A percentile compares a stretch with the other conserved stretches of the same genome.
Conservation (phyloP, 2,329 filamentous ascomycete species). For the Cladosporium sp. region DNA sequence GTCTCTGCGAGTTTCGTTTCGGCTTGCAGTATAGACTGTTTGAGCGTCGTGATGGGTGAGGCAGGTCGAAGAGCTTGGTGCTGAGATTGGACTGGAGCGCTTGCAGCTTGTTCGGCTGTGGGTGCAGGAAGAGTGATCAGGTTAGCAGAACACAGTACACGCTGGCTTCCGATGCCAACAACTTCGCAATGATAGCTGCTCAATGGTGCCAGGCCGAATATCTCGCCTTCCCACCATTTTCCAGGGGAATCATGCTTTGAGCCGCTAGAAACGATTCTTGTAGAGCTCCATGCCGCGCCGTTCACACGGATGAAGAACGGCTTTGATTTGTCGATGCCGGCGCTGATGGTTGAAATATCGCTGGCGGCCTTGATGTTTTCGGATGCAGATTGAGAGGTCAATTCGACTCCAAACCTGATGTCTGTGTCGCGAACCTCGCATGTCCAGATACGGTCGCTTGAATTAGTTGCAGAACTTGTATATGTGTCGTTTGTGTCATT, state of each 20-base stretch:
- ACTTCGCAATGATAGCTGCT: conserved; percentile 78
- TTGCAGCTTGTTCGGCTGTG: conserved; percentile 53
- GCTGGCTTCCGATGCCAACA: conserved; percentile 61
- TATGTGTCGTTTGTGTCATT: conserved; percentile 60
- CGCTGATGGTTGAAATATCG: conserved; percentile 34
- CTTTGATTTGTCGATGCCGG: conserved; percentile 62
- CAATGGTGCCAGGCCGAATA: conserved; percentile 63
- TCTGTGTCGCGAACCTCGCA: conserved; percentile 74
- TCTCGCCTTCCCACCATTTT: conserved; percentile 64
- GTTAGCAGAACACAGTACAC: conserved; percentile 67
- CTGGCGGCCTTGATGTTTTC: conserved; percentile 21
- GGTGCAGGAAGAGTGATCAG: conserved; percentile 62
- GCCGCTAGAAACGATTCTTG: conserved; percentile 55
- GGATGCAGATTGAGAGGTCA: conserved; percentile 23
- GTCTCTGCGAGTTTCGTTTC: conserved; percentile 68
- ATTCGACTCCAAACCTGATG: conserved; percentile 58
- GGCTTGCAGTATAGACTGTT: conserved; percentile 68
- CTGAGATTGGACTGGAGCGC: conserved; percentile 50
- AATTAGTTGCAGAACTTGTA: conserved; percentile 63
- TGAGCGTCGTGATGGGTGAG: conserved; percentile 71
- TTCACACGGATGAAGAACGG: conserved; percentile 78
- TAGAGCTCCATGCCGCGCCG: conserved; percentile 74
- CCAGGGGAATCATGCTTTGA: conserved; percentile 36
- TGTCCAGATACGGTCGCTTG: conserved; percentile 68
- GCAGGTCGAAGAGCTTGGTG: conserved; percentile 66